phyloP scores from a whole-genome alignment of 23 red algal genomes.

The Gracilaria caudata region DNA sequence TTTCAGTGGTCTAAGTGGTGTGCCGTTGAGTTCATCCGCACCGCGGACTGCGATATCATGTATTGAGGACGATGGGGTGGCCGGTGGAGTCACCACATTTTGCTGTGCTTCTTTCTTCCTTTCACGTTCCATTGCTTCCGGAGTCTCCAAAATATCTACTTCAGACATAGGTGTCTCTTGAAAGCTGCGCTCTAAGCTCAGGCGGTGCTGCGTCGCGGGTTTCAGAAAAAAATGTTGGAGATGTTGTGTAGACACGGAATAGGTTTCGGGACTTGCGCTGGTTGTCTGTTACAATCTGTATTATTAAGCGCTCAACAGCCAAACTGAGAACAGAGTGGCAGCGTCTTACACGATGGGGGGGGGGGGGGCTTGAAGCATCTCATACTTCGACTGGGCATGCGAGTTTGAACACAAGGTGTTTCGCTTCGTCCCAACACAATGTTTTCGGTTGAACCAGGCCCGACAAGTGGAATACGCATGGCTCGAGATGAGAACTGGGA shows the following conservation, averaged over 20 bases:
- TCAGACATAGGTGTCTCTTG: not conserved
- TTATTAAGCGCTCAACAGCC: not conserved
- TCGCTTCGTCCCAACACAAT: not conserved
- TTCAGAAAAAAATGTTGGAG: not conserved
- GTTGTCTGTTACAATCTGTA: not conserved
- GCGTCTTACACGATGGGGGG: not conserved
- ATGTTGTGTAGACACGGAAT: no score
- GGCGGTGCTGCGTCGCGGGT: not conserved
- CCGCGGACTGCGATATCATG: not conserved
- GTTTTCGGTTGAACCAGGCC: not conserved
- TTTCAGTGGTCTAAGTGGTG: not conserved
- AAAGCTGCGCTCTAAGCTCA: not conserved
- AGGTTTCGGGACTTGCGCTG: no score
- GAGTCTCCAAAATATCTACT: not conserved
- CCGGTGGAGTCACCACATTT: not conserved
- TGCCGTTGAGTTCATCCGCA: not conserved
- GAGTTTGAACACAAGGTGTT: not conserved
- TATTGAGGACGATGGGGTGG: not conserved
- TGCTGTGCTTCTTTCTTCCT: conserved; percentile 10
- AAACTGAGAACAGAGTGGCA: not conserved
- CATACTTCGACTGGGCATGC: not conserved
- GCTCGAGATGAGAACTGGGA: not conserved
- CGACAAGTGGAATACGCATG: not conserved
- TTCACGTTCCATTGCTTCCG: conserved; percentile 1
- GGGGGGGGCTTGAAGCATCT: not conserved